Conservation (phyloP, 352 stramenopile genomes). For the Globisporangium perplexum region DNA sequence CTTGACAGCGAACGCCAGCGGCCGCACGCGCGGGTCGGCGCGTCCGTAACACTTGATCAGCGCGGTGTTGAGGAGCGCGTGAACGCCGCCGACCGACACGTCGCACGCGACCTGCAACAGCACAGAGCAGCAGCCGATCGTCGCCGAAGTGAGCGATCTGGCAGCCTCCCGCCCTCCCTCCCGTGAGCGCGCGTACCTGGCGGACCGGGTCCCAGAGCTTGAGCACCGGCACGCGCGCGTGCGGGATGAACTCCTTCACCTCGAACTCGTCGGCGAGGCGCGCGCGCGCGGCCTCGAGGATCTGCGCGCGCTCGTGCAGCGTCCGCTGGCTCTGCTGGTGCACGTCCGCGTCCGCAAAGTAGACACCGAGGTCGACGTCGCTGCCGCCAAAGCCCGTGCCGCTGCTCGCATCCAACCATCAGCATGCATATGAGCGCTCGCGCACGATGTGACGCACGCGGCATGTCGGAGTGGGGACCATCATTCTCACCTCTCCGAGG, state of each 20-base stretch:
- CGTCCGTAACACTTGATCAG: conserved; percentile 68
- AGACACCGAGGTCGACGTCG: conserved; percentile 79
- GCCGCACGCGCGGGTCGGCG: conserved; percentile 75
- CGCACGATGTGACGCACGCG: no score
- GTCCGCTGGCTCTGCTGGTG: conserved; percentile 54
- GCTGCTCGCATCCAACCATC: conserved; percentile 17
- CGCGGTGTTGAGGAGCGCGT: conserved; percentile 73
- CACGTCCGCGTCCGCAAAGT: conserved; percentile 65
- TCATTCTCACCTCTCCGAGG: not conserved
- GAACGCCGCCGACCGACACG: conserved; percentile 65
- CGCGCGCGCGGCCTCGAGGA: conserved; percentile 46
- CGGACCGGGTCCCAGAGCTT: conserved; percentile 69
- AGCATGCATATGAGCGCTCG: no score
- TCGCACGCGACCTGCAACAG: conserved; percentile 48
- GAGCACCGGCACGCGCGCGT: conserved; percentile 68
- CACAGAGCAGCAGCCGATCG: no score
- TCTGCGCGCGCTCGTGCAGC: conserved; percentile 43
- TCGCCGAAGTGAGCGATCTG: no score
- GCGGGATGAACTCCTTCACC: conserved; percentile 62
- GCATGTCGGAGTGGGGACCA: conserved; percentile 3
- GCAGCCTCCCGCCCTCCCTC: no score
- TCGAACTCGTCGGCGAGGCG: conserved; percentile 40
- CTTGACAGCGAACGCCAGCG: conserved; percentile 96
- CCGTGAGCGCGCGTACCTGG: conserved; percentile 24
- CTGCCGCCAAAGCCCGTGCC: conserved; percentile 71